These are phyloP conservation scores for Termitomyces sp. DNA, from an alignment of 1,284 basidiomycete species.

Conservation along the genomic window DNA sequence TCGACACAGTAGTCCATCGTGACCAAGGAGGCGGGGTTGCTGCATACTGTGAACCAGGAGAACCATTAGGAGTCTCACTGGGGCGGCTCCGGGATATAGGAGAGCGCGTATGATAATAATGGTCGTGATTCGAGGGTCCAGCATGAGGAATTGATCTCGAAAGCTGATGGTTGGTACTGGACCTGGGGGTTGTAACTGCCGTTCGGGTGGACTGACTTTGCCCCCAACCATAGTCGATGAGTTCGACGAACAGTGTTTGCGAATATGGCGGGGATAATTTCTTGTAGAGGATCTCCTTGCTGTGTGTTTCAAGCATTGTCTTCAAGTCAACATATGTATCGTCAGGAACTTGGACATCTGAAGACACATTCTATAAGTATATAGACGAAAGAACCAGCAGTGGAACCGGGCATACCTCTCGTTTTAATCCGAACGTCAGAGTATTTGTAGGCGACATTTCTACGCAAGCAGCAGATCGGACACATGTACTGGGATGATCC, in stretches of 20 bases:
- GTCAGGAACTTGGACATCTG: constrained; percentile 35
- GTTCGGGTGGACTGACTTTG: constrained; percentile 31
- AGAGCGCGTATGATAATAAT: constrained; percentile 18
- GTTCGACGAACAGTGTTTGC: constrained; percentile 69
- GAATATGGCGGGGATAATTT: constrained; percentile 57
- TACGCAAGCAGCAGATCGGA: constrained; percentile 70
- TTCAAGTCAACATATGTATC: constrained; percentile 65
- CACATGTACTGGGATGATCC: constrained; percentile 48
- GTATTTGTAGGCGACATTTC: constrained; percentile 60
- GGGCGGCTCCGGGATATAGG: constrained; percentile 18
- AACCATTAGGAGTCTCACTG: constrained; percentile 21
- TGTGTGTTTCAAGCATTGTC: constrained; percentile 68
- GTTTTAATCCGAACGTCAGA: constrained; percentile 71
- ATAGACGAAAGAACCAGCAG: constrained; percentile 11
- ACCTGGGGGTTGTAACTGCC: constrained; percentile 12
- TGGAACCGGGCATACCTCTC: constrained; percentile 40
- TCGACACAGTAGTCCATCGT: constrained; percentile 44
- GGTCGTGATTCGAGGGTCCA: constrained; percentile 15
- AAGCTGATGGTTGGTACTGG: constrained; percentile 13
- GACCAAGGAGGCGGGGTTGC: constrained; percentile 68
- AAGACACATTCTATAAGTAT: constrained; percentile 4
- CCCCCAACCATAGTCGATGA: constrained; percentile 52
- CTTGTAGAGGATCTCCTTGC: constrained; percentile 66
- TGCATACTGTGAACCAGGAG: constrained; percentile 22
- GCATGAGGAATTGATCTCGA: constrained; percentile 13